Evolutionary conservation across 202 grass and related monocot species (phyloP), one percentile per base, ranked within the genome.

Genomic region (Eragrostis tef): DNA sequence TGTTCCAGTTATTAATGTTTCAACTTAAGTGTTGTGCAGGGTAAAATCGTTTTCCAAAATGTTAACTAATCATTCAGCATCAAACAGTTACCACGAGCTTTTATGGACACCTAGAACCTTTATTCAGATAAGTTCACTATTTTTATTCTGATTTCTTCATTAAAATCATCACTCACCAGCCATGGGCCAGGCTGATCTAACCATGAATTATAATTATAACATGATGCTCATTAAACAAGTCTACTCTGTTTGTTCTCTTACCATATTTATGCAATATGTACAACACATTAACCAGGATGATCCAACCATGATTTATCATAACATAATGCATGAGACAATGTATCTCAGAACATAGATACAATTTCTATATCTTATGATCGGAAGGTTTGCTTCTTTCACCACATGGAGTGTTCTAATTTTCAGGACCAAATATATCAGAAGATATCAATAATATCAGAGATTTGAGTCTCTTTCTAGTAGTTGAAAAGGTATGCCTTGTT

Each of bases 341-440:
- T 79, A 64, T 48, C 27, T 5, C 34, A 43, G 48, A 43, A 39
- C n/a, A 79, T 68, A 68, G 27, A 53, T 54, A 26, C 19, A 54
- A 68, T 31, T 51, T 73, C 17, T 13, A 22, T 5, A 59, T 67
- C 5, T 31, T 21, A 60, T 13, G 6, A 71, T 44, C 15, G 46
- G 12, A 42, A 34, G 24, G 14, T 49, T 62, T 13, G 10, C 48
- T 53, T 42, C 12, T 67, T 54, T 64, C 34, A 39, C 52, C 41
- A 54, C n/a, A 80, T 46, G 65, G 6, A 5, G 22, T 39, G 12
- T 39, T 11, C 58, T 48, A 60, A 34, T 70, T 81, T n/a, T 62
- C 44, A 41, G 2, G 56, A 12, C 60, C 16, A 78, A 4, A 64
- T 36, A 39, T 25, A 43, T 50, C 11, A 50, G 15, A 64, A 64